Evolutionary conservation across 352 stramenopile genomes (phyloP).

Genomic region (Aphanomyces astaci): DNA sequence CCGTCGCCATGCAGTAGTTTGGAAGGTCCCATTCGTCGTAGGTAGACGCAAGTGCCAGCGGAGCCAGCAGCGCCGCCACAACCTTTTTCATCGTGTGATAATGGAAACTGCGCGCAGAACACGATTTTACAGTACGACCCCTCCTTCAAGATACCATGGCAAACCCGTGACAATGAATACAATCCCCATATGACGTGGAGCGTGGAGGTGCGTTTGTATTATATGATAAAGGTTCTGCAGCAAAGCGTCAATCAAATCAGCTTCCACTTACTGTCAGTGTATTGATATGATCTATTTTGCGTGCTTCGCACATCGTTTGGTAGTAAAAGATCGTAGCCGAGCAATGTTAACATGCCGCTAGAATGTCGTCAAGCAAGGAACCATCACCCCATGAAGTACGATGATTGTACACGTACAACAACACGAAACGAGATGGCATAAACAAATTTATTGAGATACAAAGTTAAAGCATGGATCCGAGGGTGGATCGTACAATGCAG

Average conservation of each 20-base stretch:
- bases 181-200: neutral
- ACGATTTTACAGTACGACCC: neutral
- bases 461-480: conserved; percentile 7
- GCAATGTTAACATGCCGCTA: too few relatives aligned
- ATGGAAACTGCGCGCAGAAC: neutral
- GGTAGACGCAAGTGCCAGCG: conserved; percentile 24
- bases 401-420: too few relatives aligned
- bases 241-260: too few relatives aligned
- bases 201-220: neutral
- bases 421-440: too few relatives aligned
- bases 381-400: too few relatives aligned
- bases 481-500: conserved; percentile 10
- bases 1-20: conserved; percentile 70
- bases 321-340: too few relatives aligned
- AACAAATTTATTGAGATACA: too few relatives aligned
- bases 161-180: neutral
- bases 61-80: conserved; percentile 25
- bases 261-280: too few relatives aligned
- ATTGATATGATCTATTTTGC: too few relatives aligned
- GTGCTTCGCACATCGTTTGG: too few relatives aligned
- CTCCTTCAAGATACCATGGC: neutral
- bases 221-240: neutral
- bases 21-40: conserved; percentile 76
- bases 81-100: conserved; percentile 28
- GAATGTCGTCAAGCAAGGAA: too few relatives aligned